phyloP scores from a whole-genome alignment of 2,329 filamentous ascomycete species.

The Zasmidium cellare region DNA sequence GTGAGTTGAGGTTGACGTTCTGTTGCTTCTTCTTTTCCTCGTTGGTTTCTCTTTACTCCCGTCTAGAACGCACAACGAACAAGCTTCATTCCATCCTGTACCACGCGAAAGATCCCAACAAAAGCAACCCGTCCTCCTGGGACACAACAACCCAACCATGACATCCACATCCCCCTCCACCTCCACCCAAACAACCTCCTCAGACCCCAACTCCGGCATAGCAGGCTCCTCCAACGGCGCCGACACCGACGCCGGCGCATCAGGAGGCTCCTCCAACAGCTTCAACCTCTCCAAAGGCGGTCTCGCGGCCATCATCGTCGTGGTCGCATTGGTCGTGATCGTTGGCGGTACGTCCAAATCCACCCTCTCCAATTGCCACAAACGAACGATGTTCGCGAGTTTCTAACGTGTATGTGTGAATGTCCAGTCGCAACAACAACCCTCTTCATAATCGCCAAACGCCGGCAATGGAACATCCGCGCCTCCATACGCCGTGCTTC shows the following conservation, averaged over 20 bases:
- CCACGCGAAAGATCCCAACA: too few species aligned
- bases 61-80: too few species aligned
- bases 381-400: too few species aligned
- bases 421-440: conserved; percentile 62
- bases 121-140: too few species aligned
- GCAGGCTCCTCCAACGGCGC: conserved; percentile 15
- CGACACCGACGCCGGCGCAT: conserved; percentile 58
- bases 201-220: conserved; percentile 2
- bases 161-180: background rate
- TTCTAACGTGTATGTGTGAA: background rate
- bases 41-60: too few species aligned
- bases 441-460: conserved; percentile 80
- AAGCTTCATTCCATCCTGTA: background rate
- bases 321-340: conserved; percentile 62
- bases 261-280: conserved; percentile 56
- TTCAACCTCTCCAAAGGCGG: conserved; percentile 67
- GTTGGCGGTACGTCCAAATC: conserved; percentile 69
- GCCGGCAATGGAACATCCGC: conserved; percentile 77
- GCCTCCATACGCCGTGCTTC: conserved; percentile 69
- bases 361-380: background rate
- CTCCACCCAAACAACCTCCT: background rate
- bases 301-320: conserved; percentile 71
- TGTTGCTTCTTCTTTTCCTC: conserved; percentile 2
- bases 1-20: too few species aligned
- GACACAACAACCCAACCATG: too few species aligned